Base-by-base conservation (phyloP, 306 rosid species). In the Castanea sativa region DNA sequence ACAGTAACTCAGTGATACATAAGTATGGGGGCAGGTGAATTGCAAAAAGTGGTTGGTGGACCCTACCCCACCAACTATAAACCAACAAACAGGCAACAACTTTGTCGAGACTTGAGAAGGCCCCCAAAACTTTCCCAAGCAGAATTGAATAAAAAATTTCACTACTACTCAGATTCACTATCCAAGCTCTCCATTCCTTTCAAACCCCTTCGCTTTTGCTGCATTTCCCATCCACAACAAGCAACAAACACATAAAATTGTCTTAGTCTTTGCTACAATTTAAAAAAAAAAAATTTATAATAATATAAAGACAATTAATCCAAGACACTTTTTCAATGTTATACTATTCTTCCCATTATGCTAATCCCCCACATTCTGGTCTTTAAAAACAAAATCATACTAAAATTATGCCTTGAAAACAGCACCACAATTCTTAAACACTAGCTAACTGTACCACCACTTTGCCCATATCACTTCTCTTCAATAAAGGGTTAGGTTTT, bases 161-260 rank as follows among this genome's bases (percentile, higher is more conserved):
- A 1, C 83, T 85, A 1, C 83, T 85, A 85, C 85, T 81, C 85
- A 4, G 88, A 85, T 11, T 85, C 88, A 19, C 85, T 85, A 35
- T 85, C 88, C 80, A 85, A 10, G 82, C 73, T 80, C 79, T 87
- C 91, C 91, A 88, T 82, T 82, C 94, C 94, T 76, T 91, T 88
- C 76, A 91, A 83, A 6, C 92, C 94, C 78, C 91, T 85, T 81
- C 87, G 77, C 85, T 91, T 91, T 86, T 85, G 92, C 94, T 91
- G 94, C 90, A 77, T 49, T 72, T 78, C 13, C 73, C 78, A 81
- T 35, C 20, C 58, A 78, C 73, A 55, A 63, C 55, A 61, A 80
- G 55, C 55, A 79, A 71, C 52, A 67, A 43, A 27, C 67, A 59
- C 2, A 21, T 21, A 59, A 59, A 13, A 59, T 23, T 11, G 15